Conservation (phyloP, 73 alveolate genomes). For the Paramecium primaurelia region DNA sequence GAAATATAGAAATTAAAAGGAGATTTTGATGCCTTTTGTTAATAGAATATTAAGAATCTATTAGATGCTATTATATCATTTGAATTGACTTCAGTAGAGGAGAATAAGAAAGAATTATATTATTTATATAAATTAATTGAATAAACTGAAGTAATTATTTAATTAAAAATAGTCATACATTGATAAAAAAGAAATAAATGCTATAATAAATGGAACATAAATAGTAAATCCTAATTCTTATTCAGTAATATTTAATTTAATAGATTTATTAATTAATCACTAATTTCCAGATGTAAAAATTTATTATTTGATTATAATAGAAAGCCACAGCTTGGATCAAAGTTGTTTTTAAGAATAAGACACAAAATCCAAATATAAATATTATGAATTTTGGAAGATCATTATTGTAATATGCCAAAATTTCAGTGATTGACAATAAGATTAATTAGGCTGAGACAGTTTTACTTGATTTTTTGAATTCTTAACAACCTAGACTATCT, state of each 20-base stretch:
- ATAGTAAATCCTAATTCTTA: not conserved
- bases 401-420: not conserved
- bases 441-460: not conserved
- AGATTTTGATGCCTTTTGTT: not conserved
- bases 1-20: not conserved
- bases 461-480: not conserved
- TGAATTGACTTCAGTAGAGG: not conserved
- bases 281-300: not conserved
- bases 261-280: not conserved
- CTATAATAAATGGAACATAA: not conserved
- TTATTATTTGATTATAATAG: not conserved
- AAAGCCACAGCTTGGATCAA: slow-evolving; percentile 35
- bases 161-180: not conserved
- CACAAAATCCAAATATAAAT: not conserved
- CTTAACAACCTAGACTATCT: not conserved
- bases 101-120: not conserved
- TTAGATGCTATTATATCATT: not conserved
- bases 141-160: not conserved
- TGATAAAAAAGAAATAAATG: not conserved
- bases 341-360: not conserved
- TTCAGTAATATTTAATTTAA: not conserved
- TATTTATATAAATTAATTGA: slow-evolving; percentile 20
- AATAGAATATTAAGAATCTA: not conserved
- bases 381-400: slow-evolving; percentile 20
- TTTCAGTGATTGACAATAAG: not conserved